Evolutionary conservation across 2,329 filamentous ascomycete genomes (phyloP).

Genomic region (Lecanicillium sp.): DNA sequence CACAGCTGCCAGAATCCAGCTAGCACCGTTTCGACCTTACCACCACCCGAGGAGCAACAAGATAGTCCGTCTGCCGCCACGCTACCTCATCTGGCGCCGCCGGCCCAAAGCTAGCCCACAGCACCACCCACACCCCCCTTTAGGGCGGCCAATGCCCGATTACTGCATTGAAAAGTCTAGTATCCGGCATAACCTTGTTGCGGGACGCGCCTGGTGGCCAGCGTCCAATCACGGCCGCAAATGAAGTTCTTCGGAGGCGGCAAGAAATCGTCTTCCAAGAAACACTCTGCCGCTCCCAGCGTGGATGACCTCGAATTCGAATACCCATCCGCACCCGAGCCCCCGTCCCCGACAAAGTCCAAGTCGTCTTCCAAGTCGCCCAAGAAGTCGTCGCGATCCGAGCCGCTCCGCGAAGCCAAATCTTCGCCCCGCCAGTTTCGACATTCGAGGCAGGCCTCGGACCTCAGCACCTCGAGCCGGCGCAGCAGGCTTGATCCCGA

Average conservation of each 20-base stretch:
- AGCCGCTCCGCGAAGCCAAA: conserved; percentile 21
- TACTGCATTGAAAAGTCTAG: conserved; percentile 5
- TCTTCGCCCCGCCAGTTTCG: conserved; percentile 32
- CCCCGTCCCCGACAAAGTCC: conserved; percentile 26
- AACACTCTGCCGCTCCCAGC: conserved; percentile 24
- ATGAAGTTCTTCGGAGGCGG: conserved; percentile 45
- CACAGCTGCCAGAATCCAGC: too few species aligned
- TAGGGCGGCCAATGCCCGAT: too few species aligned
- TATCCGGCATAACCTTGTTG: conserved; percentile 8
- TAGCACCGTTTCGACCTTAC: too few species aligned
- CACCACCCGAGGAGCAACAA: too few species aligned
- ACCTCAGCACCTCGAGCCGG: conserved; percentile 36
- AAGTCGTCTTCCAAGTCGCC: conserved; percentile 26
- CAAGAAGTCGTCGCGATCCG: conserved; percentile 27
- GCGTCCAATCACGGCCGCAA: conserved; percentile 20
- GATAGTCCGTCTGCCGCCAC: too few species aligned
- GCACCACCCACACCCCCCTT: too few species aligned
- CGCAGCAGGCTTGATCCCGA: conserved; percentile 56
- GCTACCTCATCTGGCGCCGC: too few species aligned
- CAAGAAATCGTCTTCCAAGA: conserved; percentile 35
- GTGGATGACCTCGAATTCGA: conserved; percentile 29
- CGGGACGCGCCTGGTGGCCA: conserved; percentile 10
- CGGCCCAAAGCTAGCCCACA: too few species aligned
- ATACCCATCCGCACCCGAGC: conserved; percentile 28
- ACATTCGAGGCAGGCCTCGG: conserved; percentile 41